A percentile compares a stretch with the other conserved stretches of the same genome.
phyloP scores from a whole-genome alignment of 495 filamentous ascomycete genomes.

The Penicillium subrubescens region DNA sequence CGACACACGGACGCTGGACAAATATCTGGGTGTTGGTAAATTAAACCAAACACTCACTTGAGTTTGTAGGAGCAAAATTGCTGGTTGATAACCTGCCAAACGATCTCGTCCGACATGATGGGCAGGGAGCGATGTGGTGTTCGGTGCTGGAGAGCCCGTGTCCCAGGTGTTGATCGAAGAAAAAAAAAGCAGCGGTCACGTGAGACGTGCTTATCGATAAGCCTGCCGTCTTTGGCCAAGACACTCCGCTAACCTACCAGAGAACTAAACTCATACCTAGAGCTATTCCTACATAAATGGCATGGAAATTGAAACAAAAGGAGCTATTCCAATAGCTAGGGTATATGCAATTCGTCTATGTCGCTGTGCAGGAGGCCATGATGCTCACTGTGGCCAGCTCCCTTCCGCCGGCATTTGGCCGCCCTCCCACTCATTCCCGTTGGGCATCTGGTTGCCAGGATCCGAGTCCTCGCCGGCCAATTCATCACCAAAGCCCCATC shows the following conservation, averaged over 20 bases:
- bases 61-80: conserved; percentile 97
- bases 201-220: conserved; percentile 42
- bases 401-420: conserved; percentile 45
- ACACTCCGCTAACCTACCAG: background rate
- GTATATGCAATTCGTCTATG: conserved; percentile 18
- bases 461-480: conserved; percentile 47
- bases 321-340: background rate
- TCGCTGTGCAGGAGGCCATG: conserved; percentile 4
- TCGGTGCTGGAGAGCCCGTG: conserved; percentile 18
- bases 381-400: conserved; percentile 32
- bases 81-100: conserved; percentile 95
- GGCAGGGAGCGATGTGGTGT: conserved; percentile 23
- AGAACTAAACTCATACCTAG: background rate
- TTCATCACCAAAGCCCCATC: conserved; percentile 52
- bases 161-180: conserved; percentile 28
- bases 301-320: background rate
- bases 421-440: conserved; percentile 53
- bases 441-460: conserved; percentile 40
- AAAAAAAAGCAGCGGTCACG: conserved; percentile 46
- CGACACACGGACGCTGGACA: background rate
- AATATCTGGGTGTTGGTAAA: conserved; percentile 3
- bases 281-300: background rate
- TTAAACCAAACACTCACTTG: conserved; percentile 61
- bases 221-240: conserved; percentile 14
- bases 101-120: conserved; percentile 82